Base-by-base conservation (phyloP, 225 moss, liverwort and hornwort genomes). In the Pseudoscleropodium purum region DNA sequence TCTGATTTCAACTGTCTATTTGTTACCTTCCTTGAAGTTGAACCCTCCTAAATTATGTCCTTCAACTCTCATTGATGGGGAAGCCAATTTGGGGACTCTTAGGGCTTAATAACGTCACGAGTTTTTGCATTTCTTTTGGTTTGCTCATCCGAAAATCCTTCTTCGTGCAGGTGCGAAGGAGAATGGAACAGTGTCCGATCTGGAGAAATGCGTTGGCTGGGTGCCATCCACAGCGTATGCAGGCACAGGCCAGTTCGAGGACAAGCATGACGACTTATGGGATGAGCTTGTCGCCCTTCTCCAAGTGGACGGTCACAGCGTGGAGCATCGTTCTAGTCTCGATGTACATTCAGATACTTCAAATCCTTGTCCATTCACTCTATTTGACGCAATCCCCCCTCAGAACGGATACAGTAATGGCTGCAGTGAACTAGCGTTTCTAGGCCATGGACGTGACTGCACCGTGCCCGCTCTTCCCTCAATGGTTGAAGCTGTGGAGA, bases 271-370 rank as follows among this genome's bases (percentile, higher is more conserved):
- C 37, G 94, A 89, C 64, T 86, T 96, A 29, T 99, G 99, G 99
- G 96, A 97, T 14, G 99, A 99, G 92, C 93, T 97, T 25, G 87
- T 94, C 14, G 89, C 94, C n/a, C 93, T 99, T 68, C 95, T 99
- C 9, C 92, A 91, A 81, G 85, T 95, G 47, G 89, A 92, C 56
- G 87, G 83, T 23, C 85, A 89, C 67, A 85, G 70, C 75, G 88
- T 88, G 33, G 91, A 87, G 66, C 61, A 59, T 82, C 91, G 80
- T 47, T 82, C 79, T 68, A 49, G 82, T 23, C 41, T 86, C 18
- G 92, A 88, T 29, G 81, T 68, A 10, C 81, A 86, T 14, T 45
- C 89, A 11, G 87, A 84, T 33, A 21, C 59, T 45, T 37, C 36
- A 13, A 89, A 41, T 41, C n/a, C n/a, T 41, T 82, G 95, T 89